A percentile compares a stretch with the other conserved stretches of the same genome.
phyloP scores from a whole-genome alignment of 1,139 yeast species.

The Taphrina pruni region DNA sequence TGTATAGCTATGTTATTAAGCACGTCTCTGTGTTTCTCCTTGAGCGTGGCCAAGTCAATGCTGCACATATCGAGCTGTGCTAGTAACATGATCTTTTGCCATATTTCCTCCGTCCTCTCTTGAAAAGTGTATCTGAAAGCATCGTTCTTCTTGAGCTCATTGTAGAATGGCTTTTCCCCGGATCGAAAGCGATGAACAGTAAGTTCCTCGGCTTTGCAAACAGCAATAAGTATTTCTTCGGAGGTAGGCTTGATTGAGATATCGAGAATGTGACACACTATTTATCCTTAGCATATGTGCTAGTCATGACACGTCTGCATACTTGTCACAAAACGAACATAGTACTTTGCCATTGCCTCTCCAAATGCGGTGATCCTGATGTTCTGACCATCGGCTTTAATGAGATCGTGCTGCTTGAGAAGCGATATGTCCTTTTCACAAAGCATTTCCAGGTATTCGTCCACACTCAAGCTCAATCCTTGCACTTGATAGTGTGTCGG shows the following conservation, averaged over 20 bases:
- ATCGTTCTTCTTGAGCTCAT: conserved; percentile 55
- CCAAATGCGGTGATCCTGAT: conserved; percentile 55
- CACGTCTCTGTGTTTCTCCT: conserved; percentile 53
- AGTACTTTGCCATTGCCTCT: conserved; percentile 58
- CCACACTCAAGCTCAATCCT: conserved; percentile 28
- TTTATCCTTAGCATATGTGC: neutral
- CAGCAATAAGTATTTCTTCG: conserved; percentile 37
- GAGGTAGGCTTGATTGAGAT: conserved; percentile 13
- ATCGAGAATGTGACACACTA: conserved; percentile 17
- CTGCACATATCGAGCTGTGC: conserved; percentile 50
- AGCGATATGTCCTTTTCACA: conserved; percentile 39
- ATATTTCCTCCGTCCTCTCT: conserved; percentile 50
- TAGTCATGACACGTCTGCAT: conserved; percentile 13
- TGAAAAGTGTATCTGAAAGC: conserved; percentile 52
- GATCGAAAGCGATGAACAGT: conserved; percentile 54
- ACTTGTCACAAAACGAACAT: conserved; percentile 55
- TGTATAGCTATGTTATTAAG: conserved; percentile 56
- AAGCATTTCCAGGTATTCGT: conserved; percentile 41
- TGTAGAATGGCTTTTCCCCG: conserved; percentile 57
- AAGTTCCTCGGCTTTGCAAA: conserved; percentile 54
- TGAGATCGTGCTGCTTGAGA: conserved; percentile 49
- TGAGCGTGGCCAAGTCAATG: conserved; percentile 55
- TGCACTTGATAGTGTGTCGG: conserved; percentile 49
- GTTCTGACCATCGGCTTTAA: conserved; percentile 47
- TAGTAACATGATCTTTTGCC: conserved; percentile 29